Percentiles rank a stretch among this genome's conserved stretches.
Conservation (phyloP, 306 rosid species). For the Begonia masoniana region DNA sequence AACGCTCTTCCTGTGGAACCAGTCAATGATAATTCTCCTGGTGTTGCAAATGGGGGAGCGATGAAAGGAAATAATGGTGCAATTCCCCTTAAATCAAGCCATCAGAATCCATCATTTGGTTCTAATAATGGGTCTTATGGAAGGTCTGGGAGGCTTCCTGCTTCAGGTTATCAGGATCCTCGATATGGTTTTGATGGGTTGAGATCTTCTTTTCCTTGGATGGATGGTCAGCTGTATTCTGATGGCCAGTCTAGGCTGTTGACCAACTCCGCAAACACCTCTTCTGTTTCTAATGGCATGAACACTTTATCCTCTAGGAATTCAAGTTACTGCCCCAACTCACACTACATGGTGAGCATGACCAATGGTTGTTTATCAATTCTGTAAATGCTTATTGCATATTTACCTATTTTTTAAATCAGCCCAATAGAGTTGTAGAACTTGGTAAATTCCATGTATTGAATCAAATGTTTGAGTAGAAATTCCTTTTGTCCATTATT, state of each 20-base stretch:
- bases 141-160: slow-evolving; percentile 45
- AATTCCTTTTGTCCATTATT: no score
- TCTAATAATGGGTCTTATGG: slow-evolving; percentile 31
- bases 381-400: no score
- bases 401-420: no score
- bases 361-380: no score
- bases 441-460: no score
- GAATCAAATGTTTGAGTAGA: no score
- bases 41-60: slow-evolving; percentile 31
- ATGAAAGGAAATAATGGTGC: slow-evolving; percentile 43
- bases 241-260: slow-evolving; percentile 82
- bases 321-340: slow-evolving; percentile 58
- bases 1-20: slow-evolving; percentile 59
- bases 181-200: slow-evolving; percentile 54
- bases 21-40: slow-evolving; percentile 47
- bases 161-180: slow-evolving; percentile 75
- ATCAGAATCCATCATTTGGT: slow-evolving; percentile 24
- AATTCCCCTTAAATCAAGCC: slow-evolving; percentile 20
- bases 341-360: slow-evolving; percentile 58
- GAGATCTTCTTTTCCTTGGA: slow-evolving; percentile 33
- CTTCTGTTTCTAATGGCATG: slow-evolving; percentile 25
- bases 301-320: slow-evolving; percentile 42
- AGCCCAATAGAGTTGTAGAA: no score
- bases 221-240: slow-evolving; percentile 42
- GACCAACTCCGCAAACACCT: slow-evolving; percentile 31